Percentiles rank a stretch among this genome's conserved stretches.
Evolutionary conservation across 163 green algal genomes (phyloP).

Genomic region (Smithsoniella earleae): DNA sequence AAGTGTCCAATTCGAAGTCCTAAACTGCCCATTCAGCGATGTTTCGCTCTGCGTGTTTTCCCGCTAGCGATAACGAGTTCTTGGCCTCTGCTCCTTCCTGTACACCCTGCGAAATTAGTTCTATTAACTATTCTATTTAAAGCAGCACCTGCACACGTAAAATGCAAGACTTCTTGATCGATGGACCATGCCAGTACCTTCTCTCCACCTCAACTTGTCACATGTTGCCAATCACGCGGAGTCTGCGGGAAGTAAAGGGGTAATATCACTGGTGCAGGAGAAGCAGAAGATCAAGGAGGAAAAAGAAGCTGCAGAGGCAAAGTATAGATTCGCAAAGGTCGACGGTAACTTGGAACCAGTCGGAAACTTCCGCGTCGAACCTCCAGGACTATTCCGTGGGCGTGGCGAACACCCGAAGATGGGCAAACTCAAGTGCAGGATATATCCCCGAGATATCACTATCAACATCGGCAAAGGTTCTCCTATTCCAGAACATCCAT

Average conservation of each 20-base stretch:
- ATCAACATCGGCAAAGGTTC: constrained; percentile 90
- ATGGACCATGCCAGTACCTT: too few relatives aligned
- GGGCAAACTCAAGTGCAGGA: constrained; percentile 89
- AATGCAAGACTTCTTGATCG: too few relatives aligned
- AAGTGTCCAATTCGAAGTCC: too few relatives aligned
- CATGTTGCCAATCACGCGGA: too few relatives aligned
- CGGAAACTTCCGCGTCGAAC: constrained; percentile 97
- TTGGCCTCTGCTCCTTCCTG: too few relatives aligned
- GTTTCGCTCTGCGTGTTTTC: too few relatives aligned
- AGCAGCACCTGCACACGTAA: background rate
- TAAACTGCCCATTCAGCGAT: too few relatives aligned
- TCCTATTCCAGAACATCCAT: constrained; percentile 76
- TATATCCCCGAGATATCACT: constrained; percentile 91
- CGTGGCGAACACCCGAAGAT: constrained; percentile 97
- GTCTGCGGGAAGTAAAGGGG: too few relatives aligned
- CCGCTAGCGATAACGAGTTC: too few relatives aligned
- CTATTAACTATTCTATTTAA: background rate
- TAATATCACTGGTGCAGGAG: too few relatives aligned
- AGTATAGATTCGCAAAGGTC: constrained; percentile 81
- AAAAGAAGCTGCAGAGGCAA: constrained; percentile 68
- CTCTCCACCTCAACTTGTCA: too few relatives aligned
- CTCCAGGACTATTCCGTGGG: constrained; percentile 91
- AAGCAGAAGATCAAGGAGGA: constrained; percentile 76
- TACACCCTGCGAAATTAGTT: too few relatives aligned
- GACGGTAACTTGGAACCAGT: constrained; percentile 81